phyloP scores from a whole-genome alignment of 345 rosid genomes.

The Microcos paniculata region DNA sequence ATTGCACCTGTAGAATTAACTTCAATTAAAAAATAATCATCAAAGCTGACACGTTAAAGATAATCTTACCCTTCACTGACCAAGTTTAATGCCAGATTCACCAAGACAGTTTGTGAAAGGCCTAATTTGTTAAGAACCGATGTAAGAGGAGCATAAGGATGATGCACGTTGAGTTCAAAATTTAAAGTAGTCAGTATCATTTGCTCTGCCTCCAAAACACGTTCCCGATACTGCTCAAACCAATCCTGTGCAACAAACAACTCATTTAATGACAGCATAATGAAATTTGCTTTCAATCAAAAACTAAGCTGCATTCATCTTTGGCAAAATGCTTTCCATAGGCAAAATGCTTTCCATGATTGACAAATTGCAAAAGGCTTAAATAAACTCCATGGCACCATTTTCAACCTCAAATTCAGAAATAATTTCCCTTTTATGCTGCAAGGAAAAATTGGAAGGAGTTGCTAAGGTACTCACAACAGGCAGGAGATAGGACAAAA shows the following conservation, averaged over 20 bases:
- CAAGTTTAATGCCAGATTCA: conserved; percentile 71
- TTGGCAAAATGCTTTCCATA: no score
- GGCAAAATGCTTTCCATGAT: neutral
- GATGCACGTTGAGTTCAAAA: conserved; percentile 77
- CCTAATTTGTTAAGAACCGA: conserved; percentile 65
- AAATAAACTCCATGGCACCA: neutral
- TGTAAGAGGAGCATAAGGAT: conserved; percentile 69
- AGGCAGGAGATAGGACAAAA: conserved; percentile 63
- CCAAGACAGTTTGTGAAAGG: conserved; percentile 60
- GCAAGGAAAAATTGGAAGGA: conserved; percentile 1
- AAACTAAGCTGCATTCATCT: neutral
- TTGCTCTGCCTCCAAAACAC: conserved; percentile 71
- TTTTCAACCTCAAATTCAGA: neutral
- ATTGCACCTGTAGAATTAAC: conserved; percentile 25
- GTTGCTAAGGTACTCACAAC: conserved; percentile 43
- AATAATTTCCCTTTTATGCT: neutral
- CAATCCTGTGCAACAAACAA: conserved; percentile 54
- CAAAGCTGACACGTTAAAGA: conserved; percentile 5
- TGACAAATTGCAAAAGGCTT: neutral
- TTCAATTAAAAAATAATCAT: conserved; percentile 16
- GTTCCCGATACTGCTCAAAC: conserved; percentile 78
- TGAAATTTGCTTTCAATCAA: neutral
- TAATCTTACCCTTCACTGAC: conserved; percentile 77
- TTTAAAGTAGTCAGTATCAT: conserved; percentile 70
- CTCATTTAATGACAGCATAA: conserved; percentile 12